Percentiles rank a stretch among this genome's conserved stretches.
phyloP scores from a whole-genome alignment of 2,329 filamentous ascomycete genomes.

The Fusarium sp. region DNA sequence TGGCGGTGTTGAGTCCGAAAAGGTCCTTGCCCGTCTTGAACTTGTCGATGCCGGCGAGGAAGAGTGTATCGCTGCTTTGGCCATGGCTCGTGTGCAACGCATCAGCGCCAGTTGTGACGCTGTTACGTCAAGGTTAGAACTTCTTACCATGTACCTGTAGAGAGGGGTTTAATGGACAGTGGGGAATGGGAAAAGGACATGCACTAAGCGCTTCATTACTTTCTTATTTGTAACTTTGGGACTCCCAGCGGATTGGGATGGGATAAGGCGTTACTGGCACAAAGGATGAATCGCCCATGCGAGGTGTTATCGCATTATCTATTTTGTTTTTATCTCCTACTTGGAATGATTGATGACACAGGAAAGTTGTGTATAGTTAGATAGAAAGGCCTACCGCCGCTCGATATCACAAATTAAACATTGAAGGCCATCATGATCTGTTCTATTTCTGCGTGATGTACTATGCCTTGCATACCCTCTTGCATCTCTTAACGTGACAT shows the following conservation, averaged over 20 bases:
- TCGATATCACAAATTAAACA: constrained; percentile 37
- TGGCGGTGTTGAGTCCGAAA: constrained; percentile 67
- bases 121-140: constrained; percentile 49
- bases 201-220: constrained; percentile 35
- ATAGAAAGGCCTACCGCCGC: constrained; percentile 41
- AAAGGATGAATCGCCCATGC: constrained; percentile 26
- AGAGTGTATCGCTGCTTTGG: constrained; percentile 52
- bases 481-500: background rate
- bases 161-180: background rate
- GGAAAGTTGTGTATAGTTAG: constrained; percentile 42
- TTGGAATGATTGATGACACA: constrained; percentile 41
- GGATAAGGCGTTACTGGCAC: constrained; percentile 37
- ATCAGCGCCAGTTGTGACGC: constrained; percentile 52
- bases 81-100: constrained; percentile 60
- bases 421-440: constrained; percentile 5
- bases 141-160: constrained; percentile 49
- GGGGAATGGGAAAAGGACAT: constrained; percentile 23
- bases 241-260: constrained; percentile 32
- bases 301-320: constrained; percentile 37
- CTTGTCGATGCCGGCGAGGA: constrained; percentile 67
- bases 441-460: background rate
- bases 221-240: constrained; percentile 32
- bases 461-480: background rate
- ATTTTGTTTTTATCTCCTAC: constrained; percentile 16
- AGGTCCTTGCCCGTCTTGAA: constrained; percentile 68